Evolutionary conservation across 768 basidiomycete genomes (phyloP).

Genomic region (Termitomyces titanicus): DNA sequence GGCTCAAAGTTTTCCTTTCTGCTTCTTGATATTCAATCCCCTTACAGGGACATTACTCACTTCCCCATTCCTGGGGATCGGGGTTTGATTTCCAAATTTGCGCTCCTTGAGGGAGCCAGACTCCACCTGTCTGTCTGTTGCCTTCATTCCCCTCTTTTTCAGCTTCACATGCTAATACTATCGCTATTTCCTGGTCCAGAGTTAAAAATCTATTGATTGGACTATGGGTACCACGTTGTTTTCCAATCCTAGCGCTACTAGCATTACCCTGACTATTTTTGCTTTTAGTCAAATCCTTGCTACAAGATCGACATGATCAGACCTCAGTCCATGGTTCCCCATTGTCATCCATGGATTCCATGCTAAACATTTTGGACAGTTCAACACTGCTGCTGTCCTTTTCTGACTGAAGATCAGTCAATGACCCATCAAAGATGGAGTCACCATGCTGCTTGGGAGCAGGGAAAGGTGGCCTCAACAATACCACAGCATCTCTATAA

Average conservation of each 20-base stretch:
- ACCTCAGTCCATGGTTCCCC: neutral
- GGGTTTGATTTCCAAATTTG: accelerated
- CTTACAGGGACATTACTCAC: too few relatives aligned
- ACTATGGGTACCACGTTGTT: neutral
- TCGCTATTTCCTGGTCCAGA: neutral
- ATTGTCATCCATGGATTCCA: neutral
- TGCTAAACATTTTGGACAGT: neutral
- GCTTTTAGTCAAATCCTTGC: neutral
- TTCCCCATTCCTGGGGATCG: too few relatives aligned
- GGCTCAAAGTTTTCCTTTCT: too few relatives aligned
- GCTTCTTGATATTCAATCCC: too few relatives aligned
- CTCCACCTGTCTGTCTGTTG: neutral
- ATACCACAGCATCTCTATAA: neutral
- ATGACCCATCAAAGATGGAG: neutral
- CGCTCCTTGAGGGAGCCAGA: accelerated
- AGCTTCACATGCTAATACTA: neutral
- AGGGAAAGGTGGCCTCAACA: neutral
- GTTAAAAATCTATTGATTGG: neutral
- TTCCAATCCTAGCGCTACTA: too few relatives aligned
- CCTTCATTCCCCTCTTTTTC: neutral
- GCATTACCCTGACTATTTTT: too few relatives aligned
- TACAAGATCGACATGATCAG: accelerated
- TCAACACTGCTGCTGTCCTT: neutral
- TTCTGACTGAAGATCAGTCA: neutral
- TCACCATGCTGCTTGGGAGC: neutral